A percentile compares a stretch with the other conserved stretches of the same genome.
Conservation (phyloP, 495 filamentous ascomycete genomes). For the Pyrenula aspistea region DNA sequence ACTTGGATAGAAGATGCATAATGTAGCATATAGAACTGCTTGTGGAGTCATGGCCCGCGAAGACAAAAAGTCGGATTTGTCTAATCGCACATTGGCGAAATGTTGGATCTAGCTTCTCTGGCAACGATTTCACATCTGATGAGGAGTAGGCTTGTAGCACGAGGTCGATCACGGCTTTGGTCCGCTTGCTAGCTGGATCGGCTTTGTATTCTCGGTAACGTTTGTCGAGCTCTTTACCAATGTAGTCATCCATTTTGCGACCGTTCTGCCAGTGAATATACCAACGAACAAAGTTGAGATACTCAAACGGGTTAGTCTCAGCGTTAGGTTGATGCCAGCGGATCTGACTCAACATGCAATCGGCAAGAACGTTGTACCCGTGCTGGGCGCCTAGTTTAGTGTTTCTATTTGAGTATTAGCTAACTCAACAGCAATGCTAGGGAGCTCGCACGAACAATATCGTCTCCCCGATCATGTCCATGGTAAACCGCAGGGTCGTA, state of each 20-base stretch:
- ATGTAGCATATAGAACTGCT: constrained; percentile 20
- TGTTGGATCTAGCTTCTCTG: constrained; percentile 4
- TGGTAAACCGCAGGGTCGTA: constrained; percentile 9
- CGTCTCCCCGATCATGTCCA: constrained; percentile 11
- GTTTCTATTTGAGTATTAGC: constrained; percentile 3
- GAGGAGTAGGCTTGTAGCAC: constrained; percentile 3
- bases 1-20: constrained; percentile 32
- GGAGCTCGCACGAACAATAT: constrained; percentile 6
- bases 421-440: too few species aligned
- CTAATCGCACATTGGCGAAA: constrained; percentile 17
- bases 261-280: constrained; percentile 5
- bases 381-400: constrained; percentile 5
- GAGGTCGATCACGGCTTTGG: constrained; percentile 3
- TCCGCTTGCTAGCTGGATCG: neutral
- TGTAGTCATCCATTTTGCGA: constrained; percentile 6
- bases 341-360: constrained; percentile 6
- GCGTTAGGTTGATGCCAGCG: constrained; percentile 5
- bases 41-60: constrained; percentile 25
- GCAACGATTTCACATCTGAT: neutral
- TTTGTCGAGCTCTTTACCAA: constrained; percentile 5
- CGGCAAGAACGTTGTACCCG: constrained; percentile 2
- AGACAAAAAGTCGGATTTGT: constrained; percentile 19
- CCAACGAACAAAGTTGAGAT: constrained; percentile 1
- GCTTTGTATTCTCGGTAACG: constrained; percentile 2
- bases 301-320: constrained; percentile 1